Percentiles rank a stretch among this genome's conserved stretches.
phyloP scores from a whole-genome alignment of 1,139 yeast genomes.

The Sugiyamaella sp. region DNA sequence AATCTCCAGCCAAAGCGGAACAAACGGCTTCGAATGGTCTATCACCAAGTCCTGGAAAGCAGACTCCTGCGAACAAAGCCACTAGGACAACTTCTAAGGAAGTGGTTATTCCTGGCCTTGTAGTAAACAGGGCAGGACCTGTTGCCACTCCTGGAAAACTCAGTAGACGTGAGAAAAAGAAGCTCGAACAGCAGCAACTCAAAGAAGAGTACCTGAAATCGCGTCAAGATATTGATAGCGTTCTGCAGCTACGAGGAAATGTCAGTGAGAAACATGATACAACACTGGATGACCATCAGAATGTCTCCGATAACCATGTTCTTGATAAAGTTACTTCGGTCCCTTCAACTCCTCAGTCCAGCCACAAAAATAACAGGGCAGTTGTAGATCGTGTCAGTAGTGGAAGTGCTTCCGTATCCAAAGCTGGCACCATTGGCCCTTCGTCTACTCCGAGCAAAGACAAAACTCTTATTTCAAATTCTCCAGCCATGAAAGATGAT shows the following conservation, averaged over 20 bases:
- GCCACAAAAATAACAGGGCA: not conserved
- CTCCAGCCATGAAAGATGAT: no score
- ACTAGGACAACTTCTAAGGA: not conserved
- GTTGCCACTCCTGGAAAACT: conserved; percentile 16
- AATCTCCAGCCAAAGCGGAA: not conserved
- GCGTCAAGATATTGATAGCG: conserved; percentile 16
- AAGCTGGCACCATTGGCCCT: no score
- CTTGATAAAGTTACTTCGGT: no score
- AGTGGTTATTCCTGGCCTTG: conserved; percentile 8
- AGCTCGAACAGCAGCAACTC: conserved; percentile 28
- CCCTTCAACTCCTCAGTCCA: not conserved
- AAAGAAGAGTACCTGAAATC: conserved; percentile 24
- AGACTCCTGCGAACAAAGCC: not conserved
- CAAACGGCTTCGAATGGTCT: not conserved
- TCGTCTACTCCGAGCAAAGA: no score
- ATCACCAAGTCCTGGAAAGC: not conserved
- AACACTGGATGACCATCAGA: not conserved
- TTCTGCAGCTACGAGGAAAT: conserved; percentile 12
- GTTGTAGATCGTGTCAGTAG: no score
- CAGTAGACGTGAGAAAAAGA: conserved; percentile 29
- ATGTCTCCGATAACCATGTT: no score
- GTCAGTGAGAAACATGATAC: conserved; percentile 6
- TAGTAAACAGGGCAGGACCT: not conserved
- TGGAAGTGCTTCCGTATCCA: no score
- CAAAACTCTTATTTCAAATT: no score